A percentile compares a stretch with the other conserved stretches of the same genome.
phyloP scores from a whole-genome alignment of 2,329 filamentous ascomycete species.

The Neopestalotiopsis sp. region DNA sequence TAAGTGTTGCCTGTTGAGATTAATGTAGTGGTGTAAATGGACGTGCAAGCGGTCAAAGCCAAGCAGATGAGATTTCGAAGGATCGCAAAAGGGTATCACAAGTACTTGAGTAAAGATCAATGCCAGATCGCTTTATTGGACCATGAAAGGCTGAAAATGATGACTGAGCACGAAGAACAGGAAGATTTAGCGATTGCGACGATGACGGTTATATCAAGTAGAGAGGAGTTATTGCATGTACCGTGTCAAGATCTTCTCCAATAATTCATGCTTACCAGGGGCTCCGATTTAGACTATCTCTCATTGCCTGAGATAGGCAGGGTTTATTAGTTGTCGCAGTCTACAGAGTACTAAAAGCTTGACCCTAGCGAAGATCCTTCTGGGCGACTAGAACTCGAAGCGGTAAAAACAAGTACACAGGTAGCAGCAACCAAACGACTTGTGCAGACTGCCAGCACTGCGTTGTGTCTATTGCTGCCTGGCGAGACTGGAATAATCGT shows the following conservation, averaged over 20 bases:
- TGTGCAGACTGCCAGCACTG: not conserved
- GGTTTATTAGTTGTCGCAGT: not conserved
- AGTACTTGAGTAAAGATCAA: not conserved
- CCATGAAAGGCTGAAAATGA: not conserved
- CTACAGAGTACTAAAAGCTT: not conserved
- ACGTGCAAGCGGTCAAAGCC: not conserved
- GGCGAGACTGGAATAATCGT: not conserved
- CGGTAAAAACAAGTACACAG: not conserved
- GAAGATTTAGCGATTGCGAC: not conserved
- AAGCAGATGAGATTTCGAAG: not conserved
- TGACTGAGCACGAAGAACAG: not conserved
- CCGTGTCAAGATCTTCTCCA: not conserved
- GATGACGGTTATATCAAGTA: not conserved
- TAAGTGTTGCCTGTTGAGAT: not conserved
- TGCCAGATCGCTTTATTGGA: not conserved
- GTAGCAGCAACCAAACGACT: not conserved
- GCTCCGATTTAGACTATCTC: not conserved
- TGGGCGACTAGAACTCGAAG: not conserved
- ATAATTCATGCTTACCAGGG: not conserved
- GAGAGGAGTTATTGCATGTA: not conserved
- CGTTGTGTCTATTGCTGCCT: not conserved
- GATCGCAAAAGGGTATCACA: not conserved
- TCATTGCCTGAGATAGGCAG: not conserved
- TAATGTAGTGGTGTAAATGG: not conserved
- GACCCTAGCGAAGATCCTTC: not conserved